These are phyloP conservation scores for Fragaria iinumae DNA, from an alignment of 306 rosid genomes.

Conservation along the genomic window DNA sequence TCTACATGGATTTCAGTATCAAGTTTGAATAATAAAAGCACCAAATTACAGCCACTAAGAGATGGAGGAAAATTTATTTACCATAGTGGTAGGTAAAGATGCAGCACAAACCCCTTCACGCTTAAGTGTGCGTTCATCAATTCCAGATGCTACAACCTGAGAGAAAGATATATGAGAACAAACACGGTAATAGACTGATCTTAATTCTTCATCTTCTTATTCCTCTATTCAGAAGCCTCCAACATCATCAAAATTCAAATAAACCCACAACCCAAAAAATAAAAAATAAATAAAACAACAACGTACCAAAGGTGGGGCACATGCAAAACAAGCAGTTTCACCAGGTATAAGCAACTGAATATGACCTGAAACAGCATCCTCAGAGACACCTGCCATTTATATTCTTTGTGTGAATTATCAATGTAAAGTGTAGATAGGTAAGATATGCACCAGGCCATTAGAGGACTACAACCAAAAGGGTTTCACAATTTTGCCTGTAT, in stretches of 20 bases:
- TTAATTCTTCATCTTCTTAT: conserved; percentile 18
- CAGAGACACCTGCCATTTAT: conserved; percentile 78
- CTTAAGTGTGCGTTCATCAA: conserved; percentile 96
- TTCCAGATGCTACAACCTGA: conserved; percentile 94
- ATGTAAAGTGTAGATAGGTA: conserved; percentile 7
- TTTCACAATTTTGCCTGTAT: background rate
- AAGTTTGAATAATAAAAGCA: background rate
- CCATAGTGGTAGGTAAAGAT: conserved; percentile 97
- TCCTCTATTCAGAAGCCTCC: conserved; percentile 13
- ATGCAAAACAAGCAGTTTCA: conserved; percentile 98
- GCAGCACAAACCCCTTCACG: conserved; percentile 99
- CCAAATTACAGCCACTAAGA: conserved; percentile 18
- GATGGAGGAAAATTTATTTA: conserved; percentile 24
- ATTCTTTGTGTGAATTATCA: conserved; percentile 25
- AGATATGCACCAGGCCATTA: conserved; percentile 10
- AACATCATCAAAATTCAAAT: conserved; percentile 16
- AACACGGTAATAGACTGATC: background rate
- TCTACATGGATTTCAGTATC: background rate
- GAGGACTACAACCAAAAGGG: background rate
- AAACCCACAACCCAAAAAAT: background rate
- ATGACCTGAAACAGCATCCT: conserved; percentile 98
- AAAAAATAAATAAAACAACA: background rate
- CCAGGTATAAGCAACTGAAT: conserved; percentile 94
- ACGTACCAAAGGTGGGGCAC: conserved; percentile 96
- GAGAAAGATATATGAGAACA: conserved; percentile 20